Conservation (phyloP, 192 early-diverging fungal genomes). For the Umbelopsis ramanniana region DNA sequence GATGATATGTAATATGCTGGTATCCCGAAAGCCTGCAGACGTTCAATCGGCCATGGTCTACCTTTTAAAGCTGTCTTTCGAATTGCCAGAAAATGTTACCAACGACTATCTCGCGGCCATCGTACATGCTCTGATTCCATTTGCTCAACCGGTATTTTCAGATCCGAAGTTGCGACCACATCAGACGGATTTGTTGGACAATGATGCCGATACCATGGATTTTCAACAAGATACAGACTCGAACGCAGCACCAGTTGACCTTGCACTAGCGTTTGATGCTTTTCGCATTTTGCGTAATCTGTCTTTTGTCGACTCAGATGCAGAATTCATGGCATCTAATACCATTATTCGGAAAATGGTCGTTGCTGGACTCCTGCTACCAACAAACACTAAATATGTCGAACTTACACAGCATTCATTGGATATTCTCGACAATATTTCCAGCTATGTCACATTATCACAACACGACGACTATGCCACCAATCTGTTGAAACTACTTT, state of each 20-base stretch:
- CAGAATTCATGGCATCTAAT: slow-evolving; percentile 50
- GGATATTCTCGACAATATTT: slow-evolving; percentile 76
- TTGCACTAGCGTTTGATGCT: slow-evolving; percentile 48
- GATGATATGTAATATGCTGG: not conserved
- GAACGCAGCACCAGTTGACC: not conserved
- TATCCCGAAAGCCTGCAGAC: not conserved
- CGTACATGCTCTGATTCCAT: not conserved
- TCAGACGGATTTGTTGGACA: not conserved
- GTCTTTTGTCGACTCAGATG: slow-evolving; percentile 69
- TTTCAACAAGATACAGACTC: not conserved
- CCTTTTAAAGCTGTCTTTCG: slow-evolving; percentile 33
- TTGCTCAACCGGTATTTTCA: not conserved
- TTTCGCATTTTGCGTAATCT: slow-evolving; percentile 80
- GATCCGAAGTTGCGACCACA: not conserved
- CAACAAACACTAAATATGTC: slow-evolving; percentile 51
- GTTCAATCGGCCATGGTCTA: slow-evolving; percentile 10
- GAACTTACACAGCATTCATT: slow-evolving; percentile 67
- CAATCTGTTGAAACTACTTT: slow-evolving; percentile 62
- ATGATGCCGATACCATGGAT: not conserved
- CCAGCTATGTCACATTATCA: slow-evolving; percentile 56
- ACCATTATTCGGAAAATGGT: slow-evolving; percentile 54
- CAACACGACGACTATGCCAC: slow-evolving; percentile 65
- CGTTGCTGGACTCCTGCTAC: slow-evolving; percentile 66
- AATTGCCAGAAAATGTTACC: slow-evolving; percentile 31
- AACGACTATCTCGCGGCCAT: slow-evolving; percentile 52